These are phyloP conservation scores for Cucurbita argyrosperma DNA, from an alignment of 306 rosid genomes.

Conservation along the genomic window DNA sequence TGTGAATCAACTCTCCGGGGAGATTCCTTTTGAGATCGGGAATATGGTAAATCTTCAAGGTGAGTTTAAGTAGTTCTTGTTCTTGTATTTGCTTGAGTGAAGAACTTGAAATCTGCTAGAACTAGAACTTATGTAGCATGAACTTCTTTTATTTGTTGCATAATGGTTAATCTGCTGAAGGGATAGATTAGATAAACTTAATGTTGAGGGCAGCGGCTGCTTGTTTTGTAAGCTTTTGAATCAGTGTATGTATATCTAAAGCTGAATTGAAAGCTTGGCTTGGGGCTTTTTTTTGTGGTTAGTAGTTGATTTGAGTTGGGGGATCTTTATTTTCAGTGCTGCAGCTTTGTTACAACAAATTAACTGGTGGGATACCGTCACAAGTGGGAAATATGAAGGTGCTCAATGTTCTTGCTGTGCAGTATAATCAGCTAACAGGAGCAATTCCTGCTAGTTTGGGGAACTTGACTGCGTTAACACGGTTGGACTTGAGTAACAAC, in stretches of 20 bases:
- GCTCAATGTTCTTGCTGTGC: constrained; percentile 60
- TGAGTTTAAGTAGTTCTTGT: constrained; percentile 10
- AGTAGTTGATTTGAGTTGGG: neutral
- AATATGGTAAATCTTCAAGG: constrained; percentile 78
- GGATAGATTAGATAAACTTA: neutral
- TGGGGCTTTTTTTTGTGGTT: neutral
- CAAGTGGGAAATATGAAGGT: constrained; percentile 40
- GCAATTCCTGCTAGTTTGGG: constrained; percentile 94
- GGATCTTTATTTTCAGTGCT: constrained; percentile 38
- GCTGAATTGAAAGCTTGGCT: neutral
- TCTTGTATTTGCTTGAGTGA: neutral
- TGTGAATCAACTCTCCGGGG: constrained; percentile 62
- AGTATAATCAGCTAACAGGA: constrained; percentile 49
- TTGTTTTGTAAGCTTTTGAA: neutral
- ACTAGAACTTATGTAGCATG: neutral
- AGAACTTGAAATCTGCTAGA: neutral
- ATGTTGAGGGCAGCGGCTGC: neutral
- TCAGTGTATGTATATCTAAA: neutral
- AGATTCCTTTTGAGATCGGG: constrained; percentile 52
- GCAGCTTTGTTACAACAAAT: constrained; percentile 74
- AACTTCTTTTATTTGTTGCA: neutral
- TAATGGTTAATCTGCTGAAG: neutral
- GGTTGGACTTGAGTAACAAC: constrained; percentile 76
- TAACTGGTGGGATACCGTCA: constrained; percentile 57
- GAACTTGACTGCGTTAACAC: constrained; percentile 24